Conservation (phyloP, 164 flowering plant species). For the Santalum album region DNA sequence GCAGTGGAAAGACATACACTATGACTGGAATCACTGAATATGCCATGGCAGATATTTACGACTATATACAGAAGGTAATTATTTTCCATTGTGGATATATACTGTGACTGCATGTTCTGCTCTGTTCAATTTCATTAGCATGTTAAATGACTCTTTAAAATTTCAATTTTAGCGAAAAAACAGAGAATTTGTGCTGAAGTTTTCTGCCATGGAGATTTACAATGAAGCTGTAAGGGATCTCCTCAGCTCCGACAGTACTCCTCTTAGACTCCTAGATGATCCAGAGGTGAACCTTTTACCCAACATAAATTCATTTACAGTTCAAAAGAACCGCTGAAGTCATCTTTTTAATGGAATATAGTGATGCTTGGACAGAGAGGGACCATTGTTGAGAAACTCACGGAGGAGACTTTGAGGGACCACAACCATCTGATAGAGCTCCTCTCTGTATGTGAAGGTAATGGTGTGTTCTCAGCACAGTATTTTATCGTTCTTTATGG, state of each 20-base stretch:
- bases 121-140: no score
- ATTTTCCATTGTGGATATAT: no score
- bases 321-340: no score
- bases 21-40: slow-evolving; percentile 78
- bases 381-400: slow-evolving; percentile 50
- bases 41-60: slow-evolving; percentile 66
- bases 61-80: slow-evolving; percentile 53
- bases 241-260: slow-evolving; percentile 52
- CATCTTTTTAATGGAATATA: no score
- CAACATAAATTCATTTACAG: no score
- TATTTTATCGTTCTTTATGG: background rate
- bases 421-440: slow-evolving; percentile 42
- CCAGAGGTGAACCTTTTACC: slow-evolving; percentile 60
- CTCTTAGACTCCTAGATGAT: slow-evolving; percentile 86
- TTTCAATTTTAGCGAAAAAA: slow-evolving; percentile 50
- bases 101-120: no score
- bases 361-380: background rate
- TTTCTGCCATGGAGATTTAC: slow-evolving; percentile 93
- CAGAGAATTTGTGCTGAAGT: slow-evolving; percentile 68
- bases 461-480: slow-evolving; percentile 4
- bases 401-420: slow-evolving; percentile 39
- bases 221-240: slow-evolving; percentile 92
- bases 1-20: slow-evolving; percentile 97
- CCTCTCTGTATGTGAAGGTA: slow-evolving; percentile 49
- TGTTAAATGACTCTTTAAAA: no score